Evolutionary conservation across 805 yeast species (phyloP), one percentile per base, ranked within the genome.

Genomic region (Metschnikowia cubensis): DNA sequence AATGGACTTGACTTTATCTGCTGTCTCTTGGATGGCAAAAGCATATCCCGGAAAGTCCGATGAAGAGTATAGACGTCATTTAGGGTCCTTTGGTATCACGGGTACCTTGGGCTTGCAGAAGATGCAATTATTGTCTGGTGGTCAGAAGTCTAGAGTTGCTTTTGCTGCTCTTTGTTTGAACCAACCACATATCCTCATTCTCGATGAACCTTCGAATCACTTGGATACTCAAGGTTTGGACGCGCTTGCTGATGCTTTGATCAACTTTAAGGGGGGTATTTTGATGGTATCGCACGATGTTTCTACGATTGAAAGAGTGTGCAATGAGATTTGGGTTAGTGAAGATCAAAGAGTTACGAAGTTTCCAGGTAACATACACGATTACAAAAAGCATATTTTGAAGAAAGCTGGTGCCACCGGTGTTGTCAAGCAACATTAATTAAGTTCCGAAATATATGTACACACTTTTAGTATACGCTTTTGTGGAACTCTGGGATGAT

Each of bases 271-370:
- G 63, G 99, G 99, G 65, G 99, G 99, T 68, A 87, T 94, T 22
- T 77, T 94, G 59, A 90, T 94, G 97, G 99, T 94, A 51, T 87
- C 96, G 46, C 99, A 94, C 79, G 99, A 94, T 76, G 97, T 94
- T 40, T 76, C 90, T 29, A 87, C 92, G 64, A 94, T 94, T 61
- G 82, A 87, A 59, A 78, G 81, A 49, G 97, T 92, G 11, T 89
- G 97, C 75, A 84, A 87, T 51, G 96, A 94, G 67, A 88, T 94
- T 53, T 92, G 97, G 97, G 96, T 90, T 41, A 85, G 96, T 67
- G 99, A 94, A 65, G 78, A 82, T 50, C 94, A 92, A 50, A 75
- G 82, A 1, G 97, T 92, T 35, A 76, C 72, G 60, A 84, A 84
- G 67, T 88, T 88, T 73, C 76, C 77, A 14, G 99, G 99, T 59